Conservation (phyloP, 1,284 basidiomycete genomes). For the Inonotus hispidus region DNA sequence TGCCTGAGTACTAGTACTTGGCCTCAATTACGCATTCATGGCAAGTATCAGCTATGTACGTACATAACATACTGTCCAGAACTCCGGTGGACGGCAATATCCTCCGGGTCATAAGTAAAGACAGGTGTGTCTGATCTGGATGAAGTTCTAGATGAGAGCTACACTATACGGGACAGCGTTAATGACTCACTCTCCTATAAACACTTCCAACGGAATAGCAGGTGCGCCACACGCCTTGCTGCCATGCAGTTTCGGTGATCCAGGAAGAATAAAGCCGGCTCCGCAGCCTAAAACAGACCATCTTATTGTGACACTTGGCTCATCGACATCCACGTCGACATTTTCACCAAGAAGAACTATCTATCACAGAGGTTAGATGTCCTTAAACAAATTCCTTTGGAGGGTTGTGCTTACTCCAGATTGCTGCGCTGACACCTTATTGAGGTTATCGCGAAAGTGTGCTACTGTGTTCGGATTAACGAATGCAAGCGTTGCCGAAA, state of each 20-base stretch:
- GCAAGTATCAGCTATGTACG: constrained; percentile 10
- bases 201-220: constrained; percentile 37
- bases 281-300: constrained; percentile 58
- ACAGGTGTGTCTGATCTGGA: constrained; percentile 25
- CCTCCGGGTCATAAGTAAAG: constrained; percentile 40
- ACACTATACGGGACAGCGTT: neutral
- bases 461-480: constrained; percentile 40
- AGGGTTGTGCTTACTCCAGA: neutral
- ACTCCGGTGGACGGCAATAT: constrained; percentile 37
- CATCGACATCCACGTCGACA: constrained; percentile 53
- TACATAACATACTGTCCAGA: constrained; percentile 40
- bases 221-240: constrained; percentile 44
- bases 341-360: constrained; percentile 50
- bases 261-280: constrained; percentile 37
- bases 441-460: constrained; percentile 37
- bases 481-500: constrained; percentile 44
- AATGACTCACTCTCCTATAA: constrained; percentile 43
- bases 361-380: constrained; percentile 26
- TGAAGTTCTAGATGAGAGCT: neutral
- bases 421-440: constrained; percentile 19
- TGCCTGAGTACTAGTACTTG: constrained; percentile 42
- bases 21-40: neutral
- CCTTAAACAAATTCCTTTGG: neutral
- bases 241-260: constrained; percentile 45
- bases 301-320: constrained; percentile 49